Evolutionary conservation across 768 basidiomycete genomes (phyloP).

Genomic region (Trametes villosa): DNA sequence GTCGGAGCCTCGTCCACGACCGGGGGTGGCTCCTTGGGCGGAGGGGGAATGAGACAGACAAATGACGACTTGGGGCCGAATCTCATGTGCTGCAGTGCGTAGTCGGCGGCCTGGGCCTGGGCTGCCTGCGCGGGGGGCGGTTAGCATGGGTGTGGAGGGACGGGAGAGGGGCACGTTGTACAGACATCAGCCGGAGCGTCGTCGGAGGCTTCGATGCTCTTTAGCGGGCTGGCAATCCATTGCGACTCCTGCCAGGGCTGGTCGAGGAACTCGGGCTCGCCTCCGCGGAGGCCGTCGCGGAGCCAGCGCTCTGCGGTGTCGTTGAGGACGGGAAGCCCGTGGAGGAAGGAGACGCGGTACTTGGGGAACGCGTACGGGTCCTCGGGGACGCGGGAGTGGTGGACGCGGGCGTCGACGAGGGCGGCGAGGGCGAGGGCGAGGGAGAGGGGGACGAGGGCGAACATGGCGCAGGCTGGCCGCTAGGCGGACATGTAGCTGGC

Average conservation of each 20-base stretch:
- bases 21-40: constrained; percentile 49
- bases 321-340: constrained; percentile 72
- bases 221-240: constrained; percentile 46
- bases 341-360: constrained; percentile 77
- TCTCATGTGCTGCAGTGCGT: constrained; percentile 74
- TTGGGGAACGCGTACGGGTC: constrained; percentile 85
- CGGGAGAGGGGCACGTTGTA: constrained; percentile 25
- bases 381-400: constrained; percentile 68
- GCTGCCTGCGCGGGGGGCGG: constrained; percentile 30
- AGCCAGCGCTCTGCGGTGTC: constrained; percentile 80
- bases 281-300: constrained; percentile 69
- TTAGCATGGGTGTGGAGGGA: background rate
- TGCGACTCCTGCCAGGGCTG: constrained; percentile 55
- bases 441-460: constrained; percentile 36
- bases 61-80: constrained; percentile 72
- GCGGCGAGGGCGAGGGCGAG: constrained; percentile 43
- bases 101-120: constrained; percentile 34
- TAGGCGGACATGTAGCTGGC: constrained; percentile 7
- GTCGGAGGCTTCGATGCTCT: constrained; percentile 65
- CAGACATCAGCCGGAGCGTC: constrained; percentile 38
- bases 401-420: constrained; percentile 42
- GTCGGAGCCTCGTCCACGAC: constrained; percentile 54
- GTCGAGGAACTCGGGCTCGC: constrained; percentile 77
- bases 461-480: constrained; percentile 23
- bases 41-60: constrained; percentile 77